Conservation (phyloP, 192 early-diverging fungal genomes). For the Rhizoclosmatium globosum region DNA sequence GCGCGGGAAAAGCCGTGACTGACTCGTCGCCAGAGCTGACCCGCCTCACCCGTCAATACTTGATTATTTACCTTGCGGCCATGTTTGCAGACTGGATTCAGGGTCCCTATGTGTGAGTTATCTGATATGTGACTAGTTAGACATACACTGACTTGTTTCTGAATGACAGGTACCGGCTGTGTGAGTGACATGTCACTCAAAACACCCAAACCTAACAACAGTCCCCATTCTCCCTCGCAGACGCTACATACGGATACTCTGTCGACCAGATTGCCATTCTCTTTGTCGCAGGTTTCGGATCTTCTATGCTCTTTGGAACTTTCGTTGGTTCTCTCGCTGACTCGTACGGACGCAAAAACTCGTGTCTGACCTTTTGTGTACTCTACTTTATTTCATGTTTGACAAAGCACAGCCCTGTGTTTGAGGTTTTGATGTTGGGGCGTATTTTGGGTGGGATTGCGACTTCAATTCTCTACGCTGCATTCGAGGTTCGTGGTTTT, state of each 20-base stretch:
- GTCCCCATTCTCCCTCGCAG: background rate
- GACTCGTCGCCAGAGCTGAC: background rate
- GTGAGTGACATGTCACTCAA: too few species aligned
- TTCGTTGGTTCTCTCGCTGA: slow-evolving; percentile 13
- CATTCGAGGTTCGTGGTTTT: slow-evolving; percentile 48
- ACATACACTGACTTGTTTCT: background rate
- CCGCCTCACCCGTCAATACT: background rate
- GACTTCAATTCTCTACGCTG: slow-evolving; percentile 57
- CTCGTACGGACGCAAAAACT: slow-evolving; percentile 43
- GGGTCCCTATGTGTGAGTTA: background rate
- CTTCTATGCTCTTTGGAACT: background rate
- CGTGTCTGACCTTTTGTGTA: slow-evolving; percentile 49
- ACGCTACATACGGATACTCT: background rate
- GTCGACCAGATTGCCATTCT: background rate
- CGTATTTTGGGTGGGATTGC: slow-evolving; percentile 55
- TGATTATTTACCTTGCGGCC: background rate
- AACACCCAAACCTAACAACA: background rate
- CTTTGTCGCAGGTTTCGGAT: background rate
- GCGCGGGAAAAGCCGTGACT: background rate
- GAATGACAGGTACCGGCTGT: too few species aligned
- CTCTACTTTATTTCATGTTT: slow-evolving; percentile 52
- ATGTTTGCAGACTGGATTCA: background rate
- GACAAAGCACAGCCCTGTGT: slow-evolving; percentile 43
- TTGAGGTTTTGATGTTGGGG: slow-evolving; percentile 49
- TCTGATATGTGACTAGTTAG: background rate